Evolutionary conservation across 139 green algal species (phyloP).

Genomic region (Picochlorum sp.): DNA sequence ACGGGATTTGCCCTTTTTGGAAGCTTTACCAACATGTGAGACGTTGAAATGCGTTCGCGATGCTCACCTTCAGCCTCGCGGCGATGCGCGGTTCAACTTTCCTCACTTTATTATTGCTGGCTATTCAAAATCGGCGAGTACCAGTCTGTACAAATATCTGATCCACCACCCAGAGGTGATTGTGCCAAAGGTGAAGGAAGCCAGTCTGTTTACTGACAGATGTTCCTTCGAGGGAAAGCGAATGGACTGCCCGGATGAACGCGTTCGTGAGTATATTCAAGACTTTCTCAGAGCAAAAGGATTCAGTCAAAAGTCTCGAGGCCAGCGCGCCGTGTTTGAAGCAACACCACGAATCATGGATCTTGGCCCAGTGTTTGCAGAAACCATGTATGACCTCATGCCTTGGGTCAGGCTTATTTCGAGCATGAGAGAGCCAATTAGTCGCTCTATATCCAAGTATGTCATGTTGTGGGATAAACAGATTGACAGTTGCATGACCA

Average conservation of each 20-base stretch:
- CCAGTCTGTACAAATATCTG: slow-evolving; percentile 1
- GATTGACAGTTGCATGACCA: slow-evolving; percentile 1
- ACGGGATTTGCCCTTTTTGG: slow-evolving; percentile 1
- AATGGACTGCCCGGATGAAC: background rate
- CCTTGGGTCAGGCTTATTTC: slow-evolving; percentile 20
- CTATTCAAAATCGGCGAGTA: slow-evolving; percentile 8
- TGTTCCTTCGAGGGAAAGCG: background rate
- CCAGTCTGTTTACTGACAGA: background rate
- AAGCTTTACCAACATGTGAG: slow-evolving; percentile 6
- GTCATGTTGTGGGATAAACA: slow-evolving; percentile 15
- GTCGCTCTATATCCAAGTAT: slow-evolving; percentile 15
- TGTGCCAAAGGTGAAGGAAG: slow-evolving; percentile 5
- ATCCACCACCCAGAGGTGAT: slow-evolving; percentile 2
- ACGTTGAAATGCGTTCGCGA: slow-evolving; percentile 11
- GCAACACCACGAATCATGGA: slow-evolving; percentile 1
- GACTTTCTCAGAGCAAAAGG: background rate
- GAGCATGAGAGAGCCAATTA: slow-evolving; percentile 19
- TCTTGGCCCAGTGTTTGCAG: background rate
- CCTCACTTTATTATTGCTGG: slow-evolving; percentile 10
- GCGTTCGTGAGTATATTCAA: background rate
- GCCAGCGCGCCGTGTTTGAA: background rate
- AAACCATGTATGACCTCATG: slow-evolving; percentile 1
- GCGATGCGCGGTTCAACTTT: slow-evolving; percentile 8
- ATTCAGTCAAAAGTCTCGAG: background rate
- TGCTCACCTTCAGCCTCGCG: background rate